Evolutionary conservation across 331 rosid species (phyloP).

Genomic region (Acacia pycnantha): DNA sequence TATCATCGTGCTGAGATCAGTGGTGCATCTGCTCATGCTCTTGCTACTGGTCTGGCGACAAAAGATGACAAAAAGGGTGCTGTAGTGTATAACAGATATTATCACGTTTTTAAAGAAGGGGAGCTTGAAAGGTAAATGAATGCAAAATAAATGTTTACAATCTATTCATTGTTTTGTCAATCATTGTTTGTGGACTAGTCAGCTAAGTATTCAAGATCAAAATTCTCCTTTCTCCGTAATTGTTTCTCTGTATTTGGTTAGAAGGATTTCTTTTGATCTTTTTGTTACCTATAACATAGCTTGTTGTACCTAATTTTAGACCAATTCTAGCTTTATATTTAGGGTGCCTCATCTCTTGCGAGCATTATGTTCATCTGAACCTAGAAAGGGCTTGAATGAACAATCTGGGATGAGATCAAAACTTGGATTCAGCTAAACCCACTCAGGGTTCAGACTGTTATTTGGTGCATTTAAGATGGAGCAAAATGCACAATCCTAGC

Average conservation of each 20-base stretch:
- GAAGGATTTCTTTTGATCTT: not conserved
- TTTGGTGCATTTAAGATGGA: not conserved
- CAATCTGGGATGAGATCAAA: not conserved
- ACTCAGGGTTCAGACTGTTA: not conserved
- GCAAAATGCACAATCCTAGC: not conserved
- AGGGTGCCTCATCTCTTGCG: not conserved
- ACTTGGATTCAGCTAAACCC: not conserved
- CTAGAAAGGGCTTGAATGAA: not conserved
- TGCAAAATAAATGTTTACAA: not conserved
- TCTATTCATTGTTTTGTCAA: not conserved
- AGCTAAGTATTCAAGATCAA: slow-evolving; percentile 5
- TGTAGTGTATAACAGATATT: slow-evolving; percentile 85
- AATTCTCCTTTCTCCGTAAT: not conserved
- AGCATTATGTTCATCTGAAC: not conserved
- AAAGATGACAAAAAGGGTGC: slow-evolving; percentile 88
- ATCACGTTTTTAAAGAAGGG: slow-evolving; percentile 93
- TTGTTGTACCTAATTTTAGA: not conserved
- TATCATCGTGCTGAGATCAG: slow-evolving; percentile 93
- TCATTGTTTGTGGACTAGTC: slow-evolving; percentile 14
- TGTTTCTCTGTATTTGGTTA: slow-evolving; percentile 3
- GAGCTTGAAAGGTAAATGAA: slow-evolving; percentile 88
- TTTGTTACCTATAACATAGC: not conserved
- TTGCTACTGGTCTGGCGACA: slow-evolving; percentile 83
- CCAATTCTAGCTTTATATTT: not conserved
- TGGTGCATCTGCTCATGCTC: slow-evolving; percentile 85